Evolutionary conservation across 176 grass and related monocot genomes (phyloP).

Genomic region (Poa pratensis): DNA sequence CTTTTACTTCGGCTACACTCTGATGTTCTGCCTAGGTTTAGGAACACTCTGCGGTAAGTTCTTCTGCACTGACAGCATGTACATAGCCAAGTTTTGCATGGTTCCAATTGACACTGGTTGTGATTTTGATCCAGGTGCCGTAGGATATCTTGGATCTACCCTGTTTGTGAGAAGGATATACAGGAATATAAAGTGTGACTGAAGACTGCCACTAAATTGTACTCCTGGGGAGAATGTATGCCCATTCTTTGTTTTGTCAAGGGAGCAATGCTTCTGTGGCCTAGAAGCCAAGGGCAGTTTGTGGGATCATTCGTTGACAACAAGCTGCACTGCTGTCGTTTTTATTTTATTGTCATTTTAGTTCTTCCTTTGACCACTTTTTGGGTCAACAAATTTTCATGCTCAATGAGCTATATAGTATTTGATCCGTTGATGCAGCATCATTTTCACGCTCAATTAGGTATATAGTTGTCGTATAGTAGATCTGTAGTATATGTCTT

Average conservation of each 20-base stretch:
- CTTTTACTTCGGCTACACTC: conserved; percentile 96
- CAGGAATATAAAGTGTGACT: conserved; percentile 89
- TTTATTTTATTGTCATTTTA: conserved; percentile 9
- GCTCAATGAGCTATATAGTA: conserved; percentile 39
- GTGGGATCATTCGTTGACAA: conserved; percentile 32
- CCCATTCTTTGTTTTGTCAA: conserved; percentile 6
- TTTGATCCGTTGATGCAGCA: background rate
- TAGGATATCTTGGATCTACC: conserved; percentile 81
- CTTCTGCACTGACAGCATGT: conserved; percentile 1
- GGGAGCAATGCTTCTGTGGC: conserved; percentile 3
- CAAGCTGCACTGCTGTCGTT: background rate
- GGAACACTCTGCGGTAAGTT: conserved; percentile 92
- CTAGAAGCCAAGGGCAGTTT: conserved; percentile 28
- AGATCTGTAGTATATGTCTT: conserved; percentile 43
- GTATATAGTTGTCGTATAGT: conserved; percentile 41
- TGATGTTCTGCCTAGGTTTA: conserved; percentile 96
- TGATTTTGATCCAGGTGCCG: conserved; percentile 55
- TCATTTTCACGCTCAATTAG: conserved; percentile 39
- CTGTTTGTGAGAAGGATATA: conserved; percentile 83
- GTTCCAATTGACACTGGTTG: conserved; percentile 23
- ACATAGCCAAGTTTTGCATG: background rate
- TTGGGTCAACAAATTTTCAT: conserved; percentile 39
- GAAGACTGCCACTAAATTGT: conserved; percentile 15
- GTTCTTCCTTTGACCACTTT: conserved; percentile 19
- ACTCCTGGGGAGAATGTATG: conserved; percentile 12